Base-by-base conservation (phyloP, 352 stramenopile species). In the Pythium utonaiense region DNA sequence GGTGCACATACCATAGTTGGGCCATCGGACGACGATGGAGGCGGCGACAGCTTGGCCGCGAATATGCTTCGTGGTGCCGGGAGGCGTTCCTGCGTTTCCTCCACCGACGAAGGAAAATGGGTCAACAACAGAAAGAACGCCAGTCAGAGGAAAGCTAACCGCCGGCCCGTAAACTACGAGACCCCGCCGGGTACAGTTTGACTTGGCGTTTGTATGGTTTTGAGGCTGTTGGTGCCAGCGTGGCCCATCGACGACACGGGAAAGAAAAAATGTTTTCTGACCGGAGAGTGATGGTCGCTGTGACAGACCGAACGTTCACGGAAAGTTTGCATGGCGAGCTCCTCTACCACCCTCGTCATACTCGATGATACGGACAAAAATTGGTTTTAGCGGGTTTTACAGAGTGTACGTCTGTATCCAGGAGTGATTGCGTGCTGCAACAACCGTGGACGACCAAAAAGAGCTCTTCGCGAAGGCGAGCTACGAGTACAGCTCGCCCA, bases 231-330 rank as follows among this genome's bases (percentile, higher is more conserved):
- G 34, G 52, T 19, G n/a, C 28, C 17, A 45, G 5, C 14, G 22
- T 58, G 36, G 21, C 8, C 33, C 6, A 17, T 13, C 6, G n/a
- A 16, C 19, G 52, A 57, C 38, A 30, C 14, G 19, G 21, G 60
- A 31, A 53, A 53, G 31, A 31, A 60, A 56, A 49, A n/a, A 17
- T 33, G 53, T 48, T 64, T 40, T 21, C 21, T 8, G 13, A 40
- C 19, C 1, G 3, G 2, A 47, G 52, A 63, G 22, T 62, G 52
- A 34, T 52, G 16, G 47, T 60, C 45, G 24, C 41, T 67, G 57
- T 71, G 57, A 67, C 64, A 71, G 57, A 71, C 57, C 19, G 64
- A 71, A 71, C 58, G 53, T 71, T 71, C 64, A 71, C 10, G 40
- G 64, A 71, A 71, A 66, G 53, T 71, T 65, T 66, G 57, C 44